Evolutionary conservation across 495 filamentous ascomycete species (phyloP).

Genomic region (Parathielavia appendiculata): DNA sequence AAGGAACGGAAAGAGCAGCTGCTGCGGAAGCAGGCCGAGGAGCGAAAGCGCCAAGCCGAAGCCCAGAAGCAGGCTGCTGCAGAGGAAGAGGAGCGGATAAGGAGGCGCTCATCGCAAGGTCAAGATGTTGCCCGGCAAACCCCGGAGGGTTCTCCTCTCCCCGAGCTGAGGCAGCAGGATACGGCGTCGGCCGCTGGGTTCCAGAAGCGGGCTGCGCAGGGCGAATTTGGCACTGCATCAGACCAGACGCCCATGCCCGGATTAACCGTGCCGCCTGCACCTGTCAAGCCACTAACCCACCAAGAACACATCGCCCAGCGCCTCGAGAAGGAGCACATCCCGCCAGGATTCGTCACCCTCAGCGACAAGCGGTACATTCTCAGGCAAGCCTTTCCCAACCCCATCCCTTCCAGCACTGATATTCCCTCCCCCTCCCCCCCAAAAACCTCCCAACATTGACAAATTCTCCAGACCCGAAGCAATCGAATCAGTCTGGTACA

Average conservation of each 20-base stretch:
- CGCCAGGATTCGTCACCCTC: slow-evolving; percentile 61
- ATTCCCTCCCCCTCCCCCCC: not conserved
- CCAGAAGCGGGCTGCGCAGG: slow-evolving; percentile 2
- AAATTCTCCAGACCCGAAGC: slow-evolving; percentile 67
- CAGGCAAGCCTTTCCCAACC: slow-evolving; percentile 44
- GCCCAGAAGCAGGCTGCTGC: slow-evolving; percentile 15
- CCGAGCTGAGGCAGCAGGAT: slow-evolving; percentile 13
- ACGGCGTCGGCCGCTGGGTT: not conserved
- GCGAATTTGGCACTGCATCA: not conserved
- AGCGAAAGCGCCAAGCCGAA: not conserved
- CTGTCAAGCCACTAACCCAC: slow-evolving; percentile 48
- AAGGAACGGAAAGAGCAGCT: slow-evolving; percentile 25
- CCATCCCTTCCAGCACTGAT: no score
- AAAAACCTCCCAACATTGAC: slow-evolving; percentile 9
- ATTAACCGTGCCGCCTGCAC: slow-evolving; percentile 24
- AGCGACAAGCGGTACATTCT: slow-evolving; percentile 64
- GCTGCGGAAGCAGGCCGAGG: slow-evolving; percentile 9
- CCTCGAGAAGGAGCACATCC: slow-evolving; percentile 58
- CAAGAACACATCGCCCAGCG: slow-evolving; percentile 57
- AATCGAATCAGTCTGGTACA: slow-evolving; percentile 92
- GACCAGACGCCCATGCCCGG: slow-evolving; percentile 8
- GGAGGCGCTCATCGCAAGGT: not conserved
- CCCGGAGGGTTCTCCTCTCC: not conserved
- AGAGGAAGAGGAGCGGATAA: slow-evolving; percentile 17
- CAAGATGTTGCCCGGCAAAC: not conserved